Conservation (phyloP, 2,329 filamentous ascomycete species). For the Cercospora brassicicola region DNA sequence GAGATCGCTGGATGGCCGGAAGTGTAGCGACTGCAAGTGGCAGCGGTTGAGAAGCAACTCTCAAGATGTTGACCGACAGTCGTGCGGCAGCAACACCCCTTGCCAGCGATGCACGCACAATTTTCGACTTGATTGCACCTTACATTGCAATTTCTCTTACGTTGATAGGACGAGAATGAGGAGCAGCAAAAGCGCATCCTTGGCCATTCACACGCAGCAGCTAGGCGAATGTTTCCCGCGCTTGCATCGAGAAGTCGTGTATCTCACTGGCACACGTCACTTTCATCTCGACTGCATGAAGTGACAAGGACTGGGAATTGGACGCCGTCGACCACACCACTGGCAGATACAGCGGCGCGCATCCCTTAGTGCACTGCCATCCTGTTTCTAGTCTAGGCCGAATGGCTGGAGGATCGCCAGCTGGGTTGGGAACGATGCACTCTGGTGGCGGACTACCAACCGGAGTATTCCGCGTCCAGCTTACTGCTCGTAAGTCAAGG, state of each 20-base stretch:
- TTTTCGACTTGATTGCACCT: not conserved
- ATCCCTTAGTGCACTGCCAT: slow-evolving; percentile 9
- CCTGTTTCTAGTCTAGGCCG: slow-evolving; percentile 4
- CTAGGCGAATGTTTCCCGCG: not conserved
- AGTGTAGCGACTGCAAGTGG: slow-evolving; percentile 14
- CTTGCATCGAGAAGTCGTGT: not conserved
- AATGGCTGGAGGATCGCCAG: slow-evolving; percentile 12
- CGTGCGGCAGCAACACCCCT: not conserved
- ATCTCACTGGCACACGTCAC: slow-evolving; percentile 13
- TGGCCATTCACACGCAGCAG: not conserved
- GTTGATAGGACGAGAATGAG: not conserved
- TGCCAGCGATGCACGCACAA: not conserved
- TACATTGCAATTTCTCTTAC: not conserved
- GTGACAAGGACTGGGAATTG: slow-evolving; percentile 2
- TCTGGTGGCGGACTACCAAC: slow-evolving; percentile 3
- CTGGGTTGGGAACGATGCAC: slow-evolving; percentile 1
- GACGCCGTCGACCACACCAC: slow-evolving; percentile 20
- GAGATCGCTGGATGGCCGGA: slow-evolving; percentile 22
- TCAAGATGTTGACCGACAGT: not conserved
- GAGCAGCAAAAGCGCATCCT: not conserved
- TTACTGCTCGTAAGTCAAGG: not conserved
- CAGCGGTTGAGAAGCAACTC: not conserved
- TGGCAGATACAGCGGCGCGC: slow-evolving; percentile 14
- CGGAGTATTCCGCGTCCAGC: slow-evolving; percentile 3
- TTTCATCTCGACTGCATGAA: slow-evolving; percentile 17